Base-by-base conservation (phyloP, 2,329 filamentous ascomycete species). In the Trichoderma afroharzianum region DNA sequence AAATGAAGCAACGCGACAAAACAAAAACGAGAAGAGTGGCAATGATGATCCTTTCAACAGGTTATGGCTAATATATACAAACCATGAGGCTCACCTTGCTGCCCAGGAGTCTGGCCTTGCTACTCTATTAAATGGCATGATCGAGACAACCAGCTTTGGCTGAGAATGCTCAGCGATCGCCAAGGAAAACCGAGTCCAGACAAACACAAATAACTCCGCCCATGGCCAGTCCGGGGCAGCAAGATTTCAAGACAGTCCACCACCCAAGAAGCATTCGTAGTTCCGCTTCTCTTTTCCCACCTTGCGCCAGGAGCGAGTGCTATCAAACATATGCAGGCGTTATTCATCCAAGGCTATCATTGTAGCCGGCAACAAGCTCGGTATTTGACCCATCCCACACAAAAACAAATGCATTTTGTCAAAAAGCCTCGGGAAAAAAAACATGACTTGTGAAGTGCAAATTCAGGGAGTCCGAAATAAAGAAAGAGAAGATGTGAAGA, bases 41-140 rank as follows among this genome's bases (percentile, higher is more conserved):
- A 61, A 55, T 30, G 58, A 72, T 47, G 57, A 33, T 72, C 71
- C 71, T 72, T 72, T 72, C 58, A 61, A 61, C 58, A 72, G 66
- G 58, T 71, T 64, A 70, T 84, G 81, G 82, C 80, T 80, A 80
- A 82, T 85, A 86, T 85, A 83, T 86, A 86, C 85, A 87, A 82
- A 83, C 82, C 80, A 79, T 79, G 80, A 77, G 76, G 83, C 85
- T 86, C 81, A 86, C 85, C 85, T 84, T 82, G 84, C 85, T 87
- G 85, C 85, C 85, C 83, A 79, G 83, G 83, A 79, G 77, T 79
- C 77, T 62, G 78, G 79, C 80, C 75, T 74, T 76, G 74, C 75
- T 75, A 76, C 75, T 79, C 71, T 77, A 78, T 78, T 76, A 78
- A 74, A 59, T 63, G 71, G 71, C 73, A 71, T 53, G 66, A 69